Base-by-base conservation (phyloP, 2,329 filamentous ascomycete genomes). In the Talaromyces islandicus region DNA sequence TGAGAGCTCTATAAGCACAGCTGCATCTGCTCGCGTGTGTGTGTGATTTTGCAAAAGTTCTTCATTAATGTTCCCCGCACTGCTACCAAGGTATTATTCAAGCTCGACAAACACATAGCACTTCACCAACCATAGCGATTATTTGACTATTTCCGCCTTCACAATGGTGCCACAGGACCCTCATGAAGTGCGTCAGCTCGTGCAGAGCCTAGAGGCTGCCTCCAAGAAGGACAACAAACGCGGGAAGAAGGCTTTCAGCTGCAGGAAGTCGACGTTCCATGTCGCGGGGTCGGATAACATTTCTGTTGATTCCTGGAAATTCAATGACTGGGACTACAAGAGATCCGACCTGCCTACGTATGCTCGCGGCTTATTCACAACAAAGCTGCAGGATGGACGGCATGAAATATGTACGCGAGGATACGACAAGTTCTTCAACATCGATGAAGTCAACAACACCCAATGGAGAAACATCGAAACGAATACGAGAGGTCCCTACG, bases 351-450 rank as follows among this genome's bases (percentile, higher is more conserved):
- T 99, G 11, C 94, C 94, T 6, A 96, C 91, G 1, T 96, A 97
- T 73, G 92, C 94, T 6, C 87, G 94, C 58, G 94, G 94, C 7
- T 83, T 99, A 1, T 99, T 99, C 76, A 99, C 92, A n/a, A 89
- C 88, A 48, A 84, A 78, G 64, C 87, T 84, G 63, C 78, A 82
- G 55, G 80, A 84, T 27, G 86, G 86, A 9, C 80, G 84, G 9
- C 78, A 85, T 12, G 91, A 96, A 74, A 97, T 99, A 66, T 89
- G 84, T 1, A 86, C 91, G 54, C 85, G 94, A 67, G 94, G 94
- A 56, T 99, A 99, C 76, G 93, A 99, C 81, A 99, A 99, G 77
- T 99, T 99, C 80, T 99, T 99, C 85, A 99, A 99, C 68, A 83
- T 91, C 46, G 85, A 85, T 56, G 94, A 99, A 77, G 88, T 96